These are phyloP conservation scores for Microsporum canis DNA, from an alignment of 2,329 filamentous ascomycete genomes.

Conservation along the genomic window DNA sequence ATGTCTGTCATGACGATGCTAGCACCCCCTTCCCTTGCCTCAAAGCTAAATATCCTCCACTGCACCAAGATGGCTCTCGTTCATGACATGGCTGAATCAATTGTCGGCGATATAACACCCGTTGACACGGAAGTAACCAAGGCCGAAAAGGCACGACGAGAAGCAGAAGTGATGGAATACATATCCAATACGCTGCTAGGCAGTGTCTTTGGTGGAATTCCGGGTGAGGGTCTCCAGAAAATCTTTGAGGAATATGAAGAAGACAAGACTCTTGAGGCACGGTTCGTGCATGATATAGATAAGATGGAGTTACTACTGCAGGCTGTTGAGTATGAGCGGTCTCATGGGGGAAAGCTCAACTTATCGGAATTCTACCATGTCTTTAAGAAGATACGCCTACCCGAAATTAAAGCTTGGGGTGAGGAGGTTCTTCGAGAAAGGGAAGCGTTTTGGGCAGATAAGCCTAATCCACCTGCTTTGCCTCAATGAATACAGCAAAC, in stretches of 20 bases:
- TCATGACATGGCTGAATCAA: slow-evolving; percentile 92
- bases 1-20: slow-evolving; percentile 96
- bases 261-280: slow-evolving; percentile 66
- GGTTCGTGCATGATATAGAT: slow-evolving; percentile 92
- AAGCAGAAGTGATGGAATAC: slow-evolving; percentile 85
- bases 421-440: slow-evolving; percentile 65
- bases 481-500: neutral
- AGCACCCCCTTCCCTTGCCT: slow-evolving; percentile 61
- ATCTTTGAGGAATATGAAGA: slow-evolving; percentile 97
- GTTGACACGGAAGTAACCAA: slow-evolving; percentile 70
- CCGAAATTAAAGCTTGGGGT: slow-evolving; percentile 72
- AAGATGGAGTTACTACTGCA: slow-evolving; percentile 92
- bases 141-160: slow-evolving; percentile 75
- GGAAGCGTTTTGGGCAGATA: slow-evolving; percentile 55
- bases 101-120: slow-evolving; percentile 95
- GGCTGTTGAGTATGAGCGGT: slow-evolving; percentile 91
- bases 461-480: slow-evolving; percentile 20
- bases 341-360: slow-evolving; percentile 54
- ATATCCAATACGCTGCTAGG: slow-evolving; percentile 63
- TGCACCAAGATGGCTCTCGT: slow-evolving; percentile 94
- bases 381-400: slow-evolving; percentile 56
- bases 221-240: slow-evolving; percentile 59
- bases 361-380: slow-evolving; percentile 81
- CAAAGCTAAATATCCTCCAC: slow-evolving; percentile 61
- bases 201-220: slow-evolving; percentile 57